Evolutionary conservation across 768 basidiomycete genomes (phyloP).

Genomic region (Pleurotus citrinopileatus): DNA sequence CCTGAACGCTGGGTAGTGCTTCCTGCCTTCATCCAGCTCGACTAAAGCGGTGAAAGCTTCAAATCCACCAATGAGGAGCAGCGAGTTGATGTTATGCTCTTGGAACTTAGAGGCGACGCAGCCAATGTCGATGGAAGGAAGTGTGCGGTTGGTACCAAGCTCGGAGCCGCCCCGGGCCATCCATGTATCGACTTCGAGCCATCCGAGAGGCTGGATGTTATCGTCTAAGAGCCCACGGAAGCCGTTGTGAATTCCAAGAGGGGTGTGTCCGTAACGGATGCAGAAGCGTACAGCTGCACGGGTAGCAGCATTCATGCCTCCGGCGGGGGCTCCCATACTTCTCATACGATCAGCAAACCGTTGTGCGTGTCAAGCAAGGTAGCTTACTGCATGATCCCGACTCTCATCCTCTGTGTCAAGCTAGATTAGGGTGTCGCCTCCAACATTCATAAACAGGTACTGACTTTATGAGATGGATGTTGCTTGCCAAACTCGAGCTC

Average conservation of each 20-base stretch:
- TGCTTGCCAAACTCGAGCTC: conserved; percentile 49
- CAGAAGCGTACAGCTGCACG: conserved; percentile 94
- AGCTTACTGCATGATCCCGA: conserved; percentile 85
- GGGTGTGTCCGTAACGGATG: conserved; percentile 85
- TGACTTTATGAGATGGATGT: conserved; percentile 50
- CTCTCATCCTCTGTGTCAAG: conserved; percentile 62
- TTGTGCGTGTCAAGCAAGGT: background rate
- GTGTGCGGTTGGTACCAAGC: conserved; percentile 90
- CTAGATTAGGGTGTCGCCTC: conserved; percentile 12
- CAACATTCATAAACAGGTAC: conserved; percentile 5
- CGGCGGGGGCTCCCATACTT: conserved; percentile 95
- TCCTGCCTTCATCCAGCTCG: conserved; percentile 76
- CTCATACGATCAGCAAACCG: conserved; percentile 3
- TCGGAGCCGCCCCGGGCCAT: conserved; percentile 95
- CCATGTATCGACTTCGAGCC: conserved; percentile 98
- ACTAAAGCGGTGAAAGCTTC: conserved; percentile 85
- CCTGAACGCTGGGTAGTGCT: conserved; percentile 86
- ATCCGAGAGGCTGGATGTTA: conserved; percentile 79
- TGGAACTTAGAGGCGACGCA: conserved; percentile 91
- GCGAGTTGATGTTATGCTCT: conserved; percentile 69
- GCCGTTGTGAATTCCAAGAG: conserved; percentile 93
- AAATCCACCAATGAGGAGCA: conserved; percentile 94
- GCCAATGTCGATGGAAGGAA: conserved; percentile 86
- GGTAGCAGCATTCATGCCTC: conserved; percentile 98
- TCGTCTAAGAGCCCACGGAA: conserved; percentile 94